Evolutionary conservation across 2,329 filamentous ascomycete genomes (phyloP).

Genomic region (Neoarthrinium moseri): DNA sequence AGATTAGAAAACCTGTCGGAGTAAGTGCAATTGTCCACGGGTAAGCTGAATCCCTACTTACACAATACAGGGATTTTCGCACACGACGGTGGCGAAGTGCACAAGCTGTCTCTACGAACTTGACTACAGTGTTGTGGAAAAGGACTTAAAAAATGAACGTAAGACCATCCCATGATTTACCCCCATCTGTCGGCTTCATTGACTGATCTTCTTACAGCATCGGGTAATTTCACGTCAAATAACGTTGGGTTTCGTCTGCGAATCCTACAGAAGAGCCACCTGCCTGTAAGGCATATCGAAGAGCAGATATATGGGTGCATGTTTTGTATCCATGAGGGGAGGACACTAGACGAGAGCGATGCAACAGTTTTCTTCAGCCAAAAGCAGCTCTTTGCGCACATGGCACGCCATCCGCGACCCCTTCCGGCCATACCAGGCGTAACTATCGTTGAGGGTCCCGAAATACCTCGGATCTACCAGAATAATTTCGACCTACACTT

Average conservation of each 20-base stretch:
- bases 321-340: slow-evolving; percentile 50
- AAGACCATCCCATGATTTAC: slow-evolving; percentile 17
- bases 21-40: slow-evolving; percentile 17
- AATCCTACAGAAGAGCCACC: slow-evolving; percentile 55
- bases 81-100: slow-evolving; percentile 48
- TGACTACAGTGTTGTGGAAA: slow-evolving; percentile 50
- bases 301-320: slow-evolving; percentile 54
- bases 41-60: neutral
- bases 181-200: neutral
- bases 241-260: slow-evolving; percentile 51
- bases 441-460: slow-evolving; percentile 43
- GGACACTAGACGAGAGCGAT: slow-evolving; percentile 52
- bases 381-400: slow-evolving; percentile 50
- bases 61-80: slow-evolving; percentile 38
- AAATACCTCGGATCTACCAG: slow-evolving; percentile 41
- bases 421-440: slow-evolving; percentile 48
- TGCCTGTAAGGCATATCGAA: slow-evolving; percentile 47
- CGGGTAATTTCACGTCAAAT: slow-evolving; percentile 45
- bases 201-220: too few species aligned
- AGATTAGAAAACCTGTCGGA: slow-evolving; percentile 47
- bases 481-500: slow-evolving; percentile 57
- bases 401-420: slow-evolving; percentile 53
- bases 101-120: slow-evolving; percentile 53
- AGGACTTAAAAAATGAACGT: slow-evolving; percentile 49
- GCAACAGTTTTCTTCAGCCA: slow-evolving; percentile 57